A percentile compares a stretch with the other conserved stretches of the same genome.
Conservation (phyloP, 371 early-diverging fungal genomes). For the Rhizopus delemar region DNA sequence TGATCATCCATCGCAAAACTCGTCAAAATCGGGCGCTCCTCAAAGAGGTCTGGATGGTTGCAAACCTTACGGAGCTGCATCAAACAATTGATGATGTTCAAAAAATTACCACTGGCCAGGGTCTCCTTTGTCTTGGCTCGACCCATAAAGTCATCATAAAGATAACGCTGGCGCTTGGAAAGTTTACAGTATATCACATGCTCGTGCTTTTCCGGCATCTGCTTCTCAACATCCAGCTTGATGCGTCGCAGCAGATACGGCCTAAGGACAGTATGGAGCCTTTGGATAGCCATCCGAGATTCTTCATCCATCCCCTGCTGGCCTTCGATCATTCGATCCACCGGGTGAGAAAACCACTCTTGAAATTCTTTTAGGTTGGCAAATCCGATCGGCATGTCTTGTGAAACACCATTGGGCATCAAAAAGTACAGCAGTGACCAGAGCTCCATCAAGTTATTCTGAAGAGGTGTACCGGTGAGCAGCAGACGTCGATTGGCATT, state of each 20-base stretch:
- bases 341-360: conserved; percentile 87
- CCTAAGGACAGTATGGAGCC: conserved; percentile 75
- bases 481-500: conserved; percentile 78
- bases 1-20: conserved; percentile 71
- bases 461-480: conserved; percentile 95
- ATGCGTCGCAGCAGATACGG: conserved; percentile 90
- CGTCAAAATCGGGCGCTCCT: conserved; percentile 83
- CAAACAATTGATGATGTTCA: conserved; percentile 87
- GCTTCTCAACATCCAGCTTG: conserved; percentile 84
- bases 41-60: conserved; percentile 95
- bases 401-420: conserved; percentile 74
- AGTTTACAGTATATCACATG: conserved; percentile 78
- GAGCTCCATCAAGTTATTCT: conserved; percentile 92
- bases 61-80: conserved; percentile 98
- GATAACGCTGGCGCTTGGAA: conserved; percentile 80
- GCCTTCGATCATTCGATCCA: conserved; percentile 75
- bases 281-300: conserved; percentile 62
- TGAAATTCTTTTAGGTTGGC: conserved; percentile 84
- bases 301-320: conserved; percentile 57
- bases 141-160: conserved; percentile 88
- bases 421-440: conserved; percentile 96
- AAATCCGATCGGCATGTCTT: conserved; percentile 72
- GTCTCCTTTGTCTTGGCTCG: conserved; percentile 80
- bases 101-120: conserved; percentile 71
- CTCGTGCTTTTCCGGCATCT: conserved; percentile 83